A percentile compares a stretch with the other conserved stretches of the same genome.
These are phyloP conservation scores for Leccinum rimulosum DNA, from an alignment of 768 basidiomycete species.

Conservation along the genomic window DNA sequence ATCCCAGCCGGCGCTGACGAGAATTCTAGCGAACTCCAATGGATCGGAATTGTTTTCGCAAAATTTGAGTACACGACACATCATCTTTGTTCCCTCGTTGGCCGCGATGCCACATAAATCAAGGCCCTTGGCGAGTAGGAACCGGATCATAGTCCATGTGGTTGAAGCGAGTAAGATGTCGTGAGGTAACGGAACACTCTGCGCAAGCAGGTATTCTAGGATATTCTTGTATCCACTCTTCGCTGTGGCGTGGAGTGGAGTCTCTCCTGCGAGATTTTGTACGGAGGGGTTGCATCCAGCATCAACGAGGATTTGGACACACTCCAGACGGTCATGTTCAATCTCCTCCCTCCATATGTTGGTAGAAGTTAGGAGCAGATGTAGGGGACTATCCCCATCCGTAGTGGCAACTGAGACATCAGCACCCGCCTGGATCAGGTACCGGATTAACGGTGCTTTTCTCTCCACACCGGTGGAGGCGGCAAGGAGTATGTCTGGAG, in stretches of 20 bases:
- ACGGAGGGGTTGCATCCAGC: background rate
- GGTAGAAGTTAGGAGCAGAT: background rate
- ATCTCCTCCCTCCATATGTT: no score
- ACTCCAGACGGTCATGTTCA: background rate
- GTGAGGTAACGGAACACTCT: background rate
- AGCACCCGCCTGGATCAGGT: background rate
- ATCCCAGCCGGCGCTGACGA: background rate
- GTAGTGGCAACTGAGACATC: background rate
- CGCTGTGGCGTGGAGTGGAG: background rate
- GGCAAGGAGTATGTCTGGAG: background rate
- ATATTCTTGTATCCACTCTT: background rate
- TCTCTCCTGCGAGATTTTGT: background rate
- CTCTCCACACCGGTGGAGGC: background rate
- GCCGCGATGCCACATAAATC: background rate
- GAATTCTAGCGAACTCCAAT: background rate
- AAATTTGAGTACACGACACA: background rate
- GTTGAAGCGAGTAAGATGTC: background rate
- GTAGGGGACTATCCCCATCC: background rate
- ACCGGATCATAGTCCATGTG: background rate
- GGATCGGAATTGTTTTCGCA: no score
- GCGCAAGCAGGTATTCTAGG: background rate
- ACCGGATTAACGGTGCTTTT: background rate
- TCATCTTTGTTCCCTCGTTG: background rate
- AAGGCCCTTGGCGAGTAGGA: background rate
- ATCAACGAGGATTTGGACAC: slow-evolving; percentile 1